Evolutionary conservation across 2,329 filamentous ascomycete genomes (phyloP).

Genomic region (Xylaria sp.): DNA sequence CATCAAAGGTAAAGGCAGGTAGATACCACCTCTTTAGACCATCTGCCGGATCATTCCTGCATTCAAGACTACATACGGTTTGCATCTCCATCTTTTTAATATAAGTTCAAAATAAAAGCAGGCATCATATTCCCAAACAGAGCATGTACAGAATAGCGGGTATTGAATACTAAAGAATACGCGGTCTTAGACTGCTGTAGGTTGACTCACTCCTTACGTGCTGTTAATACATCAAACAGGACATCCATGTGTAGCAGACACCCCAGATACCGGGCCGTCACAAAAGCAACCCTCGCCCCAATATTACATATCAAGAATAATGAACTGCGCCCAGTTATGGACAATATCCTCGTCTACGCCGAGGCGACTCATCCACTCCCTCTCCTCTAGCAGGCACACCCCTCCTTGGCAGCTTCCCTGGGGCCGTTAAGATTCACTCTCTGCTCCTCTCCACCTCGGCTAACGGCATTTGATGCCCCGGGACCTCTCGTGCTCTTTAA

Average conservation of each 20-base stretch:
- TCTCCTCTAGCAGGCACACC: slow-evolving; percentile 80
- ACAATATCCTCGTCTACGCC: slow-evolving; percentile 31
- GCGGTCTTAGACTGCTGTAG: slow-evolving; percentile 26
- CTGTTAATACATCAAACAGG: slow-evolving; percentile 42
- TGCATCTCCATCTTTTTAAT: too few species aligned
- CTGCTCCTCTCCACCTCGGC: slow-evolving; percentile 72
- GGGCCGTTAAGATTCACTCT: slow-evolving; percentile 85
- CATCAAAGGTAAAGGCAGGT: too few species aligned
- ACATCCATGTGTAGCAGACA: slow-evolving; percentile 40
- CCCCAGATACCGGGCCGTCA: slow-evolving; percentile 28
- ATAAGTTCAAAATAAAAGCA: background rate
- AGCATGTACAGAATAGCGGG: slow-evolving; percentile 27
- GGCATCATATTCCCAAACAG: background rate
- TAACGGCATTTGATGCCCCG: slow-evolving; percentile 68
- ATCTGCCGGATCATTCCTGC: background rate
- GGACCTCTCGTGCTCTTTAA: slow-evolving; percentile 87
- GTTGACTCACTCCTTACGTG: slow-evolving; percentile 34
- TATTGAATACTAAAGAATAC: slow-evolving; percentile 35
- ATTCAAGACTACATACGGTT: background rate
- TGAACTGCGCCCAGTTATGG: slow-evolving; percentile 37
- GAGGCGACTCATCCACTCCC: slow-evolving; percentile 20
- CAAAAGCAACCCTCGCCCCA: slow-evolving; percentile 44
- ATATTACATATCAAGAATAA: slow-evolving; percentile 48
- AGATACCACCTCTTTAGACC: too few species aligned
- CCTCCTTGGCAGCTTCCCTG: slow-evolving; percentile 83